Evolutionary conservation across 495 filamentous ascomycete species (phyloP).

Genomic region (Aspergillus cristatus): DNA sequence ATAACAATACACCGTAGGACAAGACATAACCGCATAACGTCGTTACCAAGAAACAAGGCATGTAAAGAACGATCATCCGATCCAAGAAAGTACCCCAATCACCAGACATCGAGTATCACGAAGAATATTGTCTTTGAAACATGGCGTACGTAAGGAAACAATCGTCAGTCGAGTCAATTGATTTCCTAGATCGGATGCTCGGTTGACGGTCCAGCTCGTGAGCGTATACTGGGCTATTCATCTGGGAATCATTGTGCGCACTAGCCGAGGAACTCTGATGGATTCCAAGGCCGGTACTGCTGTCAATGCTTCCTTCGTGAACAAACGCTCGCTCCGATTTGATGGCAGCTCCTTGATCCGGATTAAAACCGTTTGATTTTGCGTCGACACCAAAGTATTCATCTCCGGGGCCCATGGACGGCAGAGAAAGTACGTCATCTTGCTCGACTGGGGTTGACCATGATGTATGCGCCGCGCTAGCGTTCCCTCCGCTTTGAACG

Average conservation of each 20-base stretch:
- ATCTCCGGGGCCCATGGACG: conserved; percentile 9
- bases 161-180: conserved; percentile 14
- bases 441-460: conserved; percentile 14
- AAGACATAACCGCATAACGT: too few species aligned
- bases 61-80: too few species aligned
- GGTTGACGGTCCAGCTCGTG: conserved; percentile 1
- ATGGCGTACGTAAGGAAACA: conserved; percentile 10
- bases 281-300: conserved; percentile 13
- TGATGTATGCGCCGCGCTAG: conserved; percentile 4
- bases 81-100: too few species aligned
- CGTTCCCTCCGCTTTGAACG: too few species aligned
- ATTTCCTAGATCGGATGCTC: neutral
- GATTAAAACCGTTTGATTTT: conserved; percentile 17
- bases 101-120: too few species aligned
- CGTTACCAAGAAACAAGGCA: too few species aligned
- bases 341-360: conserved; percentile 17
- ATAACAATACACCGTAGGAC: too few species aligned
- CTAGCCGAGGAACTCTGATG: conserved; percentile 11
- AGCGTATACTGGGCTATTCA: conserved; percentile 8
- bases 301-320: conserved; percentile 15
- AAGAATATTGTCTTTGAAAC: conserved; percentile 12
- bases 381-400: conserved; percentile 28
- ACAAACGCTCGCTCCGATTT: conserved; percentile 12
- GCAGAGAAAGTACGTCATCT: conserved; percentile 17
- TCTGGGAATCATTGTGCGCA: conserved; percentile 14